Percentiles rank a stretch among this genome's conserved stretches.
Evolutionary conservation across 2,329 filamentous ascomycete species (phyloP).

Genomic region (Dothistroma pini): DNA sequence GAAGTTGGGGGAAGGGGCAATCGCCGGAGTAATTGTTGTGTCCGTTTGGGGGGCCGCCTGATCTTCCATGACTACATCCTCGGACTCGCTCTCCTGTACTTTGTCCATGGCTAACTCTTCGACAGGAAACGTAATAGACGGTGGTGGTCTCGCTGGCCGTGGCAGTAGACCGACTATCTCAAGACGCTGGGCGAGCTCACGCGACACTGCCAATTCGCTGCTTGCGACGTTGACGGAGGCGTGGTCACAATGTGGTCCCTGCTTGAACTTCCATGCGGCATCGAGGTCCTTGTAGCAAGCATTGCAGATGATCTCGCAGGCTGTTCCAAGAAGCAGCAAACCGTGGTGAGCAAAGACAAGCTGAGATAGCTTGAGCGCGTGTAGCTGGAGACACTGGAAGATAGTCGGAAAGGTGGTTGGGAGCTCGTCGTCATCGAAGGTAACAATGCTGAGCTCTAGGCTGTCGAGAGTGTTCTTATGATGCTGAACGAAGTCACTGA

Average conservation of each 20-base stretch:
- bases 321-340: slow-evolving; percentile 11
- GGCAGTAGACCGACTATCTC: neutral
- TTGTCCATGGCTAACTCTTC: neutral
- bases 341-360: slow-evolving; percentile 2
- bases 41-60: neutral
- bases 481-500: slow-evolving; percentile 7
- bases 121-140: neutral
- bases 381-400: slow-evolving; percentile 7
- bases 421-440: slow-evolving; percentile 10
- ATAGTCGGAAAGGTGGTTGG: slow-evolving; percentile 1
- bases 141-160: neutral
- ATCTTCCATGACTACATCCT: neutral
- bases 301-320: slow-evolving; percentile 2
- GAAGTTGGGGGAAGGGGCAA: neutral
- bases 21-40: neutral
- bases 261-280: slow-evolving; percentile 5
- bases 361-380: slow-evolving; percentile 12
- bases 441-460: slow-evolving; percentile 7
- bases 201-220: neutral
- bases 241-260: slow-evolving; percentile 7
- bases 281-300: slow-evolving; percentile 8
- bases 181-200: slow-evolving; percentile 2
- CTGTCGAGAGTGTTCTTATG: slow-evolving; percentile 8
- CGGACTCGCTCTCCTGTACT: neutral
- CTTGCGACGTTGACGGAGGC: slow-evolving; percentile 1